A percentile compares a stretch with the other conserved stretches of the same genome.
These are phyloP conservation scores for Komagataella ulmi DNA, from an alignment of 805 yeast genomes.

Conservation along the genomic window DNA sequence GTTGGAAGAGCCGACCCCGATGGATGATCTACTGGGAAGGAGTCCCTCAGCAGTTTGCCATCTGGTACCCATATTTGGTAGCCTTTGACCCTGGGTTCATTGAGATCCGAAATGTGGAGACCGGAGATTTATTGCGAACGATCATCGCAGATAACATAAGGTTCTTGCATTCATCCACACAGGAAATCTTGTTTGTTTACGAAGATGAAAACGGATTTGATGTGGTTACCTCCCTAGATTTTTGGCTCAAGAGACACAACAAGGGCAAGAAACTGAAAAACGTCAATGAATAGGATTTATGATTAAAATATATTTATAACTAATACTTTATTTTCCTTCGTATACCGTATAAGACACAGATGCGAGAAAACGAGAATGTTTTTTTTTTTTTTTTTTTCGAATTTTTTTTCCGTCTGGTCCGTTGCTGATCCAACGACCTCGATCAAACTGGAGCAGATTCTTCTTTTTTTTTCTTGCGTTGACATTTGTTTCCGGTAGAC, in stretches of 20 bases:
- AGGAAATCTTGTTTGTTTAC: constrained; percentile 86
- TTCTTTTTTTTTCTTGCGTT: background rate
- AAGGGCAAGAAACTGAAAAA: constrained; percentile 8
- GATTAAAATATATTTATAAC: constrained; percentile 8
- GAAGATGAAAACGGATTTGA: constrained; percentile 87
- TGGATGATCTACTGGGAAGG: constrained; percentile 98
- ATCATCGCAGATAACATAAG: constrained; percentile 87
- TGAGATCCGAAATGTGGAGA: constrained; percentile 85
- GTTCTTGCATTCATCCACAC: constrained; percentile 78
- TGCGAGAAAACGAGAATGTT: background rate
- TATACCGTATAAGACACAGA: background rate
- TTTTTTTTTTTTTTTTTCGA: no score
- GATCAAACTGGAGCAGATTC: background rate
- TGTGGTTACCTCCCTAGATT: constrained; percentile 84
- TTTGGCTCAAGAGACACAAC: constrained; percentile 40
- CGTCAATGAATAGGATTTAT: constrained; percentile 7
- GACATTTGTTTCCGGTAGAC: background rate
- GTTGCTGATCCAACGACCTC: background rate
- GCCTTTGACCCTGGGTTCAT: constrained; percentile 86
- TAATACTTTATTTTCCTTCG: background rate
- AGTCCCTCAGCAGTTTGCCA: constrained; percentile 79
- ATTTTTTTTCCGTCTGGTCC: background rate
- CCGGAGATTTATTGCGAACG: constrained; percentile 76
- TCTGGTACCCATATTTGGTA: constrained; percentile 86
- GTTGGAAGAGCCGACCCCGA: constrained; percentile 90